Percentiles rank a stretch among this genome's conserved stretches.
Conservation (phyloP, 805 yeast genomes). For the Priceomyces fermenticarens region DNA sequence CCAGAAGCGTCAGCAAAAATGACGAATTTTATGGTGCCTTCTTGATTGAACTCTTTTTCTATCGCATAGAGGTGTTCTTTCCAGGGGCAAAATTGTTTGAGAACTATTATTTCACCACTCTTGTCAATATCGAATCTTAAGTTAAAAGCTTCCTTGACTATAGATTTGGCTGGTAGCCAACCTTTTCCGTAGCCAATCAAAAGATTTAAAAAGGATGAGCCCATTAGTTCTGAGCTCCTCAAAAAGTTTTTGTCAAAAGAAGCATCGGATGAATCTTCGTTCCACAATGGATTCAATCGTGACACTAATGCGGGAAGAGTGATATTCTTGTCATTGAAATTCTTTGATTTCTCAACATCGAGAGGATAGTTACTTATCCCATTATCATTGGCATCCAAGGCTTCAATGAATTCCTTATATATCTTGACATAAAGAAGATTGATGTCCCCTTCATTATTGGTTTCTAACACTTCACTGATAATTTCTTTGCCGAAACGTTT, state of each 20-base stretch:
- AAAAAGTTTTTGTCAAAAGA: slow-evolving; percentile 64
- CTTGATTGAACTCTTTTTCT: slow-evolving; percentile 58
- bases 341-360: slow-evolving; percentile 51
- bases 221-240: slow-evolving; percentile 79
- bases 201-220: slow-evolving; percentile 66
- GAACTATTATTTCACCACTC: slow-evolving; percentile 70
- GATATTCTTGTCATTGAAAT: slow-evolving; percentile 70
- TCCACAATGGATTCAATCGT: slow-evolving; percentile 84
- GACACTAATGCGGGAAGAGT: slow-evolving; percentile 77
- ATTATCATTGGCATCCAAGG: slow-evolving; percentile 94
- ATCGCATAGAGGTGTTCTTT: slow-evolving; percentile 81
- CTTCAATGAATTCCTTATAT: slow-evolving; percentile 85
- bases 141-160: slow-evolving; percentile 70
- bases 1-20: slow-evolving; percentile 72
- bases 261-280: slow-evolving; percentile 60
- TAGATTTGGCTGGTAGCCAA: slow-evolving; percentile 86
- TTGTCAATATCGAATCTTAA: slow-evolving; percentile 57
- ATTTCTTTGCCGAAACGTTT: slow-evolving; percentile 80
- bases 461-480: slow-evolving; percentile 46
- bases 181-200: slow-evolving; percentile 73
- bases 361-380: slow-evolving; percentile 73
- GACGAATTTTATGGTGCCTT: slow-evolving; percentile 66
- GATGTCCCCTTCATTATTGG: slow-evolving; percentile 38
- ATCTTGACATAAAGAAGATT: slow-evolving; percentile 69
- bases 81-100: slow-evolving; percentile 89